phyloP scores from a whole-genome alignment of 768 basidiomycete genomes.

The Suillus alpinus region DNA sequence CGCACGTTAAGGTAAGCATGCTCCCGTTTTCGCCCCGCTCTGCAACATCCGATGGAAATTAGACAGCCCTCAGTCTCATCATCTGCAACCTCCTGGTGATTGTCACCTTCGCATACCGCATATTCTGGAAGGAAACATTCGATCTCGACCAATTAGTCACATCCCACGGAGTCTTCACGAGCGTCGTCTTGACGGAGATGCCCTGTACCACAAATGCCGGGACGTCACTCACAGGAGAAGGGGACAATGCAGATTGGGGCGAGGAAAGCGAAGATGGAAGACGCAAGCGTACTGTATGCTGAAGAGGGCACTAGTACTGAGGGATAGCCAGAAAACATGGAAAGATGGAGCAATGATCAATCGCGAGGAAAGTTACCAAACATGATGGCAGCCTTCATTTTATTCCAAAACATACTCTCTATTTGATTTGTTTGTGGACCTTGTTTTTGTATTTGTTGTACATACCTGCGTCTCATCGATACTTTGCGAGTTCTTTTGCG shows the following conservation, averaged over 20 bases:
- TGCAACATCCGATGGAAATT: background rate
- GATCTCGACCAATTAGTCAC: slow-evolving; percentile 4
- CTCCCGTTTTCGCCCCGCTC: background rate
- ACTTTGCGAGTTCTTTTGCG: too few species aligned
- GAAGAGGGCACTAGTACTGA: too few species aligned
- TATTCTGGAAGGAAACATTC: background rate
- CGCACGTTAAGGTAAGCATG: slow-evolving; percentile 21
- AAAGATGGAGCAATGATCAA: too few species aligned
- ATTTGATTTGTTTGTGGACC: too few species aligned
- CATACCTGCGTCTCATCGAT: too few species aligned
- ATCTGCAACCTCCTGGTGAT: slow-evolving; percentile 28
- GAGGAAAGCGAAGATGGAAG: background rate
- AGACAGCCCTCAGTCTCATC: slow-evolving; percentile 22
- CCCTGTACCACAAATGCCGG: background rate
- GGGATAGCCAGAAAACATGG: too few species aligned
- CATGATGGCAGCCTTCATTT: too few species aligned
- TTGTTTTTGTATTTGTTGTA: too few species aligned
- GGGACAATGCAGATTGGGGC: background rate
- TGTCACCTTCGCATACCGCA: slow-evolving; percentile 18
- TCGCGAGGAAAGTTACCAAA: too few species aligned
- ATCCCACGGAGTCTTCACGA: background rate
- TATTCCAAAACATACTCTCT: too few species aligned
- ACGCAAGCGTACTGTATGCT: background rate
- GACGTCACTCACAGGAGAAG: background rate
- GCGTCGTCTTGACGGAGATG: background rate